phyloP scores from a whole-genome alignment of 805 yeast species.

The Metschnikowia aberdeeniae region DNA sequence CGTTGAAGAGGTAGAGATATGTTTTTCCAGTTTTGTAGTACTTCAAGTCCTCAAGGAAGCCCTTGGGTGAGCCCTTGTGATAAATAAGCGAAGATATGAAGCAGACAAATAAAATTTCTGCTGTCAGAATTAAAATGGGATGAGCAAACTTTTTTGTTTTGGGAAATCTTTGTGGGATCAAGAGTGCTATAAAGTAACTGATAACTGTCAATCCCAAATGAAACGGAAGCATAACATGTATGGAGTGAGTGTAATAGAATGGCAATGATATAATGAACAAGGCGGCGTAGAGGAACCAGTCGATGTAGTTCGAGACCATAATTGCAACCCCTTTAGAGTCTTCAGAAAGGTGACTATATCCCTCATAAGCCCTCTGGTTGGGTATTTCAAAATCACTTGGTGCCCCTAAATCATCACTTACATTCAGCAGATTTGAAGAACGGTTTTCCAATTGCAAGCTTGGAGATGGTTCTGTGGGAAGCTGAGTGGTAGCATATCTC shows the following conservation, averaged over 20 bases:
- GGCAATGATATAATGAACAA: conserved; percentile 56
- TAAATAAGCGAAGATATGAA: conserved; percentile 56
- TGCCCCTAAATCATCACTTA: not conserved
- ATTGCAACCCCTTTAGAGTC: conserved; percentile 27
- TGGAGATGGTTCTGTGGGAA: not conserved
- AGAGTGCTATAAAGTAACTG: conserved; percentile 48
- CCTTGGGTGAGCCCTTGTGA: conserved; percentile 36
- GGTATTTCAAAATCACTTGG: not conserved
- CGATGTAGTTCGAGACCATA: conserved; percentile 44
- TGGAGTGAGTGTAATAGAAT: conserved; percentile 46
- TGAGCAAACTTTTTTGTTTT: conserved; percentile 52
- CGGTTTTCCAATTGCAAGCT: not conserved
- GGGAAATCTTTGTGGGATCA: conserved; percentile 44
- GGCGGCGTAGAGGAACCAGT: conserved; percentile 47
- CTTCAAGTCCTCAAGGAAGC: conserved; percentile 48
- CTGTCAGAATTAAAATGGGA: conserved; percentile 68
- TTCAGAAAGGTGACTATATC: conserved; percentile 5
- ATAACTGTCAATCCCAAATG: conserved; percentile 60
- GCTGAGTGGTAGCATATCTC: not conserved
- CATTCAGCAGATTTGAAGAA: not conserved
- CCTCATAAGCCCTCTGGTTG: conserved; percentile 2
- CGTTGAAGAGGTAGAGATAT: conserved; percentile 55
- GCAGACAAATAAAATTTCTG: conserved; percentile 56
- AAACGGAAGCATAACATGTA: conserved; percentile 55
- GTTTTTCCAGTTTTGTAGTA: conserved; percentile 67